Conservation (phyloP, 2,329 filamentous ascomycete genomes). For the Arthrobotrys sinensis region DNA sequence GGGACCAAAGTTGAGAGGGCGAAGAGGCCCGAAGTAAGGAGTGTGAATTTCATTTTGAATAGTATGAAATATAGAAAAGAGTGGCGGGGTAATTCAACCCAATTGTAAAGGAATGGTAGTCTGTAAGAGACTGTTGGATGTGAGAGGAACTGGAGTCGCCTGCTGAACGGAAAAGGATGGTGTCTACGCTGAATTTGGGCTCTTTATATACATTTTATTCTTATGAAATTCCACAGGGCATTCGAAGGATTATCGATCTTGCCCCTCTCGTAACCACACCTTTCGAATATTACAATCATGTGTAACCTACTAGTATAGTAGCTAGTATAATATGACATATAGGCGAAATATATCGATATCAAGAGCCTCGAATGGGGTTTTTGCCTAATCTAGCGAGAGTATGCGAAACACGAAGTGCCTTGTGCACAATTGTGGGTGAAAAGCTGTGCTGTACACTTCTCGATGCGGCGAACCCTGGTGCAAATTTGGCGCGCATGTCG, state of each 20-base stretch:
- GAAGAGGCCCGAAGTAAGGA: slow-evolving; percentile 6
- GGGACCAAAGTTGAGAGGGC: slow-evolving; percentile 12
- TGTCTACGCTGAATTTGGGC: neutral
- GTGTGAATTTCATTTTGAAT: slow-evolving; percentile 17
- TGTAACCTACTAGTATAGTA: neutral
- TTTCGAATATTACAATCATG: neutral
- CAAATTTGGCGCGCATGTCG: neutral
- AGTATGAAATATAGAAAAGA: neutral
- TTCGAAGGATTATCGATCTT: neutral
- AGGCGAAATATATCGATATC: neutral
- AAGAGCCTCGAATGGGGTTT: neutral
- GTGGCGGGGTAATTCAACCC: neutral
- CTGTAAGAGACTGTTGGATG: neutral
- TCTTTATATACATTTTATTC: slow-evolving; percentile 5
- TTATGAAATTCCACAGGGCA: too few relatives aligned
- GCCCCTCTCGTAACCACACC: too few relatives aligned
- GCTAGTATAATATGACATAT: too few relatives aligned
- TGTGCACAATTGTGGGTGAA: neutral
- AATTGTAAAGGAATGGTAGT: slow-evolving; percentile 1
- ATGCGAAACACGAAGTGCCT: neutral
- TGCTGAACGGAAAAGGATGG: neutral
- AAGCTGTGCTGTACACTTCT: neutral
- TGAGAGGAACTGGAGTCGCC: slow-evolving; percentile 9
- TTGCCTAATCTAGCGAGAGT: neutral
- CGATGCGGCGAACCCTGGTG: slow-evolving; percentile 2